phyloP scores from a whole-genome alignment of 768 basidiomycete genomes.

The Peribolospora kevripleyi region DNA sequence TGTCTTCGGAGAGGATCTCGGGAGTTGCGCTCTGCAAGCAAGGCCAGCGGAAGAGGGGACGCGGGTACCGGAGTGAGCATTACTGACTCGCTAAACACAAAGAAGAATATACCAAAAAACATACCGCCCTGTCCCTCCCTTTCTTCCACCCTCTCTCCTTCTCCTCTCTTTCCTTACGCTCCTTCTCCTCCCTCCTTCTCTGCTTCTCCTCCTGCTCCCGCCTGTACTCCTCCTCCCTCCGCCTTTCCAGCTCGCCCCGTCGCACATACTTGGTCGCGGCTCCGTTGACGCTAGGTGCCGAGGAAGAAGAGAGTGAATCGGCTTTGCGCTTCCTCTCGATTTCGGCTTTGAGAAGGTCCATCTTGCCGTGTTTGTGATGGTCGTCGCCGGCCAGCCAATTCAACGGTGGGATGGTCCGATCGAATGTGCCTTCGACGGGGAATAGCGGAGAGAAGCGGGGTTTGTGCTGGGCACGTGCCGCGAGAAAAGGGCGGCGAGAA shows the following conservation, averaged over 20 bases:
- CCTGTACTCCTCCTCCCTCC: constrained; percentile 6
- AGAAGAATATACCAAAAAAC: constrained; percentile 1
- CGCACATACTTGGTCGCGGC: constrained; percentile 51
- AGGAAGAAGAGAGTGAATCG: constrained; percentile 20
- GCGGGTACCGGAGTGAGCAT: not conserved
- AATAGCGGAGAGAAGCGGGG: not conserved
- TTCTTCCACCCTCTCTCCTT: constrained; percentile 12
- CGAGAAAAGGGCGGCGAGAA: too few species aligned
- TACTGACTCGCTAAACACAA: not conserved
- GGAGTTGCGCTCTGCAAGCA: not conserved
- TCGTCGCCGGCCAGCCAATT: too few species aligned
- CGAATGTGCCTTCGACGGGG: not conserved
- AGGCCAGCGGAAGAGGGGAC: not conserved
- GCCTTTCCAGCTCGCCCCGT: constrained; percentile 42
- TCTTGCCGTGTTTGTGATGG: constrained; percentile 17
- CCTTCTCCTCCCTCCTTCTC: constrained; percentile 14
- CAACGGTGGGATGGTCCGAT: too few species aligned
- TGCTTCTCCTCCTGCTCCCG: constrained; percentile 5
- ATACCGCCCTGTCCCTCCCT: constrained; percentile 9
- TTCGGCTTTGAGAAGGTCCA: constrained; percentile 81
- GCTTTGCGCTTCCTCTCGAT: constrained; percentile 65
- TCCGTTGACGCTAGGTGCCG: constrained; percentile 13
- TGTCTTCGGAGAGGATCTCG: constrained; percentile 6
- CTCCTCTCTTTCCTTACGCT: constrained; percentile 13
- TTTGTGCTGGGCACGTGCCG: not conserved